Base-by-base conservation (phyloP, 352 stramenopile species). In the Phytophthora kernoviae region DNA sequence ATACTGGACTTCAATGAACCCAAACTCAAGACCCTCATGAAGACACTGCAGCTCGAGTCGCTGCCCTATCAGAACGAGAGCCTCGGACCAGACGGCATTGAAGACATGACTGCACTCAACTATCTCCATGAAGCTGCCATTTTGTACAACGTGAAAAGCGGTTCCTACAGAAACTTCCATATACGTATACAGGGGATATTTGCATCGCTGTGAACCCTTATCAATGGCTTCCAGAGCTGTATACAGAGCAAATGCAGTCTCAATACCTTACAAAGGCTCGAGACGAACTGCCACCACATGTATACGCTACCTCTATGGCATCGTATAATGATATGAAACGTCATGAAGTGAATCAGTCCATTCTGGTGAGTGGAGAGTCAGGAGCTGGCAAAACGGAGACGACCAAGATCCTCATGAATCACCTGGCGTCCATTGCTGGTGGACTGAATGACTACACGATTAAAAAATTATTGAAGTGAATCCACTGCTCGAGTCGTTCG, bases 181-280 rank as follows among this genome's bases (percentile, higher is more conserved):
- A 99, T 76, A 99, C 96, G 20, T 97, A 97, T 65, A 98, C 96
- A 17, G 96, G 96, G 18, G 93, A 98, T 40, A 98, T 99, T 66
- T 94, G 98, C 32, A 97, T 99, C 56, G 96, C 96, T 6, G 88
- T 98, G 37, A 99, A 99, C 69, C 96, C 96, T 27, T 99, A 98
- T 72, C 88, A 95, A 59, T 95, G 89, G 85, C 78, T 96, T 21
- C 76, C 79, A 0, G 80, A 94, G 48, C 72, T 98, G 0, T 98
- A 98, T 57, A 76, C 74, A 0, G 82, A 95, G 44, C 75, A 91
- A 33, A 63, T 75, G 24, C 80, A 93, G 43, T 57, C 66, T 6
- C 62, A 77, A 48, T 97, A 97, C 58, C 58, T 91, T 6, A 82
- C 78, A 4, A 75, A 84, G 44, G 49, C 70, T 8, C 72, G 73